Percentiles rank a stretch among this genome's conserved stretches.
Conservation (phyloP, 1,284 basidiomycete species). For the Exobasidium cylindrosporum region DNA sequence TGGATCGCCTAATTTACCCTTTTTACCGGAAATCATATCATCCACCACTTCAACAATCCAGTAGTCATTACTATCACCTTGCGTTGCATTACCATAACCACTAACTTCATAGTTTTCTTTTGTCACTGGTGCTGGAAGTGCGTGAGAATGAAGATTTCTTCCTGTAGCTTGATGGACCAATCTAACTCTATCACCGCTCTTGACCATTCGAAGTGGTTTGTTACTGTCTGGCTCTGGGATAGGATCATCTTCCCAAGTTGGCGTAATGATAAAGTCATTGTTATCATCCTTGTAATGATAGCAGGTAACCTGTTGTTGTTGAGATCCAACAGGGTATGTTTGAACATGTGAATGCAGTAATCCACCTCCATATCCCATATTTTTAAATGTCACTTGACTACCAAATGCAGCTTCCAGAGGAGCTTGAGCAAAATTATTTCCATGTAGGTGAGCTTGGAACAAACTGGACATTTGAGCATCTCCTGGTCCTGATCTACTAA, state of each 20-base stretch:
- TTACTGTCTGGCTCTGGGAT: slow-evolving; percentile 20
- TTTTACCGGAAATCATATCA: slow-evolving; percentile 62
- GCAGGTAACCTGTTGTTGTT: slow-evolving; percentile 95
- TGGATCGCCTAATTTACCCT: slow-evolving; percentile 62
- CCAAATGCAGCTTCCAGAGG: slow-evolving; percentile 76
- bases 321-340: slow-evolving; percentile 85
- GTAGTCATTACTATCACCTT: slow-evolving; percentile 84
- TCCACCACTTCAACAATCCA: slow-evolving; percentile 95
- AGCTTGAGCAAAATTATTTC: slow-evolving; percentile 78
- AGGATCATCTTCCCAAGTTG: slow-evolving; percentile 67
- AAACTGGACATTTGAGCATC: slow-evolving; percentile 98
- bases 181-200: slow-evolving; percentile 75
- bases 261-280: slow-evolving; percentile 84
- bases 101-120: slow-evolving; percentile 90
- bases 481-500: slow-evolving; percentile 90
- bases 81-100: slow-evolving; percentile 80
- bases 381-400: slow-evolving; percentile 89
- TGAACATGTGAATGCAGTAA: slow-evolving; percentile 94
- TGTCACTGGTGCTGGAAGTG: slow-evolving; percentile 79
- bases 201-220: slow-evolving; percentile 62
- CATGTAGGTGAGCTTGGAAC: slow-evolving; percentile 93
- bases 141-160: slow-evolving; percentile 90
- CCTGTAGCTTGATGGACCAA: slow-evolving; percentile 77
- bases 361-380: slow-evolving; percentile 96
- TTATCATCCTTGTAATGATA: slow-evolving; percentile 99